A percentile compares a stretch with the other conserved stretches of the same genome.
Conservation (phyloP, 129 eudicot genomes). For the Saposhnikovia divaricata region DNA sequence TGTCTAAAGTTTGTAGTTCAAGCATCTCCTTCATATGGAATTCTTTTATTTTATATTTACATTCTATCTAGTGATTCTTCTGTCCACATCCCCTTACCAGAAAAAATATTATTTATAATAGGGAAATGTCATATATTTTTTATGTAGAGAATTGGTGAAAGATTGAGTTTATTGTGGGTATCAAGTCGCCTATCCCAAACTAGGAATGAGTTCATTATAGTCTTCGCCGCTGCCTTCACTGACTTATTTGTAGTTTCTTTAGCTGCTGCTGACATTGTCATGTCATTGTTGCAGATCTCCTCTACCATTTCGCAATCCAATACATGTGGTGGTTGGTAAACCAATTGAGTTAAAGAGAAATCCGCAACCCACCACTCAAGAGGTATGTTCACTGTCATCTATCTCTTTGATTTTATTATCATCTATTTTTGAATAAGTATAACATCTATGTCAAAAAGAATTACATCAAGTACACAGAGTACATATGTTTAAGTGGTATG, state of each 20-base stretch:
- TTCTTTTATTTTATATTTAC: not conserved
- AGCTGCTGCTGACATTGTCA: not conserved
- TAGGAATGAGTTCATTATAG: not conserved
- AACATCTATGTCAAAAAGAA: not conserved
- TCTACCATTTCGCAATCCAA: slow-evolving; percentile 56
- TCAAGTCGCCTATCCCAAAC: not conserved
- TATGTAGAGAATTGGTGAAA: not conserved
- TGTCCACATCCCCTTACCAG: not conserved
- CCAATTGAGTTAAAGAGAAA: slow-evolving; percentile 60
- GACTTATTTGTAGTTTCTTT: not conserved
- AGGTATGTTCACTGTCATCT: slow-evolving; percentile 42
- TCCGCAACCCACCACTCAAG: slow-evolving; percentile 59
- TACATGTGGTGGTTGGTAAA: slow-evolving; percentile 89
- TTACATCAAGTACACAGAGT: not conserved
- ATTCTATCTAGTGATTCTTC: not conserved
- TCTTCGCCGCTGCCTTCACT: not conserved
- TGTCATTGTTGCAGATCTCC: slow-evolving; percentile 53
- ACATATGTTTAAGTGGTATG: not conserved
- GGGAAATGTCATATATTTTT: not conserved
- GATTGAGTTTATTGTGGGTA: not conserved
- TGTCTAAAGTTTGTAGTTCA: slow-evolving; percentile 11
- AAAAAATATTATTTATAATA: not conserved
- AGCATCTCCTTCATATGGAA: not conserved
- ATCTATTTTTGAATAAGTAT: too few species aligned
- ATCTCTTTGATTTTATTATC: not conserved